Evolutionary conservation across 2,329 filamentous ascomycete species (phyloP).

Genomic region (Hyphodiscus sp.): DNA sequence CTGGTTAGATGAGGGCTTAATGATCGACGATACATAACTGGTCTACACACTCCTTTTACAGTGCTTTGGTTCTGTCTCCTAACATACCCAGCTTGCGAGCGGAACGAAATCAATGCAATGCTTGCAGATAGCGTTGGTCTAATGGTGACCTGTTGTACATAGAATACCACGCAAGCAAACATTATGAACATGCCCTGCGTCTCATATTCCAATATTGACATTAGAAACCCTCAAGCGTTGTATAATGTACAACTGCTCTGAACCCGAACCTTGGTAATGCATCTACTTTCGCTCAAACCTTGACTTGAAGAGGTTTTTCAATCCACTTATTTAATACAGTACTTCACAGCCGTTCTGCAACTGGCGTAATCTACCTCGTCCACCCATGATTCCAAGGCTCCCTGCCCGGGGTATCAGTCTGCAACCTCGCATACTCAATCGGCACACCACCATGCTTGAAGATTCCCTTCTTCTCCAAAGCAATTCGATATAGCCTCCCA

Average conservation of each 20-base stretch:
- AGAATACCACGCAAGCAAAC: background rate
- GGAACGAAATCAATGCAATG: conserved; percentile 7
- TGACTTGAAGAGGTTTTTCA: background rate
- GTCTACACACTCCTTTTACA: conserved; percentile 10
- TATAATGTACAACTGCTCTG: background rate
- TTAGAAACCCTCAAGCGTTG: background rate
- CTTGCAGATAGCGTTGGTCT: conserved; percentile 12
- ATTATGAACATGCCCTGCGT: background rate
- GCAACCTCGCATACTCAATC: conserved; percentile 81
- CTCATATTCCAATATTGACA: background rate
- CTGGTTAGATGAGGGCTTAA: conserved; percentile 9
- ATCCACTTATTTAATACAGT: background rate
- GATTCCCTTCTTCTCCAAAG: conserved; percentile 85
- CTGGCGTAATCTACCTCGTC: conserved; percentile 50
- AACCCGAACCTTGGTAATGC: too few species aligned
- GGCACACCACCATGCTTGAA: conserved; percentile 69
- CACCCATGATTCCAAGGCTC: conserved; percentile 91
- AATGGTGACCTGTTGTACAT: conserved; percentile 7
- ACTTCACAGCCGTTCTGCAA: background rate
- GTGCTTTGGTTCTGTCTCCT: background rate
- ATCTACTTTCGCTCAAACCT: too few species aligned
- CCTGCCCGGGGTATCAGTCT: conserved; percentile 74
- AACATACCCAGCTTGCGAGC: conserved; percentile 8
- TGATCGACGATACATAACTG: conserved; percentile 12
- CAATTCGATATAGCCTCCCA: conserved; percentile 75